phyloP scores from a whole-genome alignment of 192 early-diverging fungal species.

The Oehlia diaphana region DNA sequence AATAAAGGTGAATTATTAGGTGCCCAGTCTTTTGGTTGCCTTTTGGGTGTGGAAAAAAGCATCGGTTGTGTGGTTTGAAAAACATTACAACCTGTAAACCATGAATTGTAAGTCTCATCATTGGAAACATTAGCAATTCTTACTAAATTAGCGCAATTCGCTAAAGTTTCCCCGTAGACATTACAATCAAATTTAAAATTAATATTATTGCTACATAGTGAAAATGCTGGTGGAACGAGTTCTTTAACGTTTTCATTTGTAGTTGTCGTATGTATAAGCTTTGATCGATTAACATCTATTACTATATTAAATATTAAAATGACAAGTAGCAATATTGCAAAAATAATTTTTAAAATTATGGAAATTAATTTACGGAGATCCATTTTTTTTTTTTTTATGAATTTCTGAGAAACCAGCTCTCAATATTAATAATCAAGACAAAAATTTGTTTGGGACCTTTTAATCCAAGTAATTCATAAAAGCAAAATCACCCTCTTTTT shows the following conservation, averaged over 20 bases:
- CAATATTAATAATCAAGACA: not conserved
- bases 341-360: slow-evolving; percentile 15
- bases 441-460: not conserved
- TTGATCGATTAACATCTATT: slow-evolving; percentile 1
- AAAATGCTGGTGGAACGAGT: slow-evolving; percentile 22
- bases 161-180: slow-evolving; percentile 3
- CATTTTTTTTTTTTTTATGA: not conserved
- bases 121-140: slow-evolving; percentile 2
- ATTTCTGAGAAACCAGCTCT: not conserved
- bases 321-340: not conserved
- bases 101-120: slow-evolving; percentile 22
- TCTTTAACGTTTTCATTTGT: slow-evolving; percentile 1
- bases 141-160: slow-evolving; percentile 1
- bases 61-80: slow-evolving; percentile 19
- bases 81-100: slow-evolving; percentile 26
- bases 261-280: not conserved
- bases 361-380: slow-evolving; percentile 1
- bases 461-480: not conserved
- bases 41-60: not conserved
- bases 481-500: not conserved
- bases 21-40: slow-evolving; percentile 12
- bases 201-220: slow-evolving; percentile 13
- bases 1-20: slow-evolving; percentile 20
- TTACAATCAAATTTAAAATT: slow-evolving; percentile 16
- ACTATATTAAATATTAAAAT: slow-evolving; percentile 15